Base-by-base conservation (phyloP, 352 stramenopile genomes). In the Phytophthora macrochlamydospora region DNA sequence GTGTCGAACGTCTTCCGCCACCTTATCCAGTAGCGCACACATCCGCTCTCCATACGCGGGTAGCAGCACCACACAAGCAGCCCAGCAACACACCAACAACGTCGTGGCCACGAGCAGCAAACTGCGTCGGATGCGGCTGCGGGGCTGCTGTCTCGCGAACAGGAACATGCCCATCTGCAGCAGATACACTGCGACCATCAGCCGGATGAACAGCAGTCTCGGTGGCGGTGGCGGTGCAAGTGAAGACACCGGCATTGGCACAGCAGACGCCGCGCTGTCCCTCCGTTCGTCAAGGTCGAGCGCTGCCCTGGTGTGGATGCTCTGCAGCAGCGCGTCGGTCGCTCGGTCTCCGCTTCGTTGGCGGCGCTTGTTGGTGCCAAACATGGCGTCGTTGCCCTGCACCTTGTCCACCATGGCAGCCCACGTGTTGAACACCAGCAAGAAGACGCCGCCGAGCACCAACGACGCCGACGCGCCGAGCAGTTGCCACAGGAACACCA, bases 391-490 rank as follows among this genome's bases (percentile, higher is more conserved):
- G 7, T 46, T 70, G 13, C 70, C 71, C 35, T 72, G 65, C 24
- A 90, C 81, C 33, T 80, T 74, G 55, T 87, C 81, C 59, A 90
- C 78, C 78, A 90, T 90, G 48, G 74, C 65, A 2, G 81, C 81
- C 78, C 81, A 90, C 40, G 81, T 90, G 51, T 86, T 87, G 60
- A 90, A 86, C 35, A 90, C 71, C 30, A 90, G 52, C 35, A 90
- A 59, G 59, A 90, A 86, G 28, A 87, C 78, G 30, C 74, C 65
- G 42, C 75, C 72, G 18, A 90, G 68, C 37, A 79, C 70, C 12
- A 83, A 59, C 1, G 81, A 78, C 8, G 64, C 75, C 8, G 79
- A 51, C 57, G 83, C 77, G 24, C 78, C 71, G 18, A 90, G 63
- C 8, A 75, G 53, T 37, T 90, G 76, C 81, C 81, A 90, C 35